A percentile compares a stretch with the other conserved stretches of the same genome.
Conservation (phyloP, 208 protist species). For the Perkinsela sp. region DNA sequence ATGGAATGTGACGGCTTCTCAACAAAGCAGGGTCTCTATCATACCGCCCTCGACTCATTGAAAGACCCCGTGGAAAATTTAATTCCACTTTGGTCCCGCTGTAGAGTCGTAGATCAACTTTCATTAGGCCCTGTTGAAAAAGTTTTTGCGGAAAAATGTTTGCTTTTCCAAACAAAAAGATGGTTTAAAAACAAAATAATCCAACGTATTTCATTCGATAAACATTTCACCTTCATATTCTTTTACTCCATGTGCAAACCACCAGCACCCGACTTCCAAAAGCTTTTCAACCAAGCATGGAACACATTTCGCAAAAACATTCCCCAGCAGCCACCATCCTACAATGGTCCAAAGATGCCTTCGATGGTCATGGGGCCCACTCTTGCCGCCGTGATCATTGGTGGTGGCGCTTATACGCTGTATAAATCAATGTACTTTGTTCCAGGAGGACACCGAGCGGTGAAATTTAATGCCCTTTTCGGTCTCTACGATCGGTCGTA, state of each 20-base stretch:
- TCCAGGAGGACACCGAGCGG: conserved; percentile 77
- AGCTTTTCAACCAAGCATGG: neutral
- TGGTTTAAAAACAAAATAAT: too few species aligned
- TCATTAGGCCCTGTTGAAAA: too few species aligned
- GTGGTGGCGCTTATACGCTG: conserved; percentile 12
- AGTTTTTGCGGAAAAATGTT: too few species aligned
- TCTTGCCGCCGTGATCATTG: neutral
- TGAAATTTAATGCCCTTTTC: conserved; percentile 84
- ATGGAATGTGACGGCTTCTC: too few species aligned
- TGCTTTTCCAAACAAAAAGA: too few species aligned
- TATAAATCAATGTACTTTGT: conserved; percentile 76
- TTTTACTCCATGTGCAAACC: neutral
- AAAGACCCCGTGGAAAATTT: too few species aligned
- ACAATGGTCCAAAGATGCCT: neutral
- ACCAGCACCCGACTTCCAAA: neutral
- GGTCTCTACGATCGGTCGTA: conserved; percentile 72
- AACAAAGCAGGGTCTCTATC: too few species aligned
- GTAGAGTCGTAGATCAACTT: too few species aligned
- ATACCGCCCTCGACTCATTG: too few species aligned
- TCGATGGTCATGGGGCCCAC: neutral
- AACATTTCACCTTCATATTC: too few species aligned
- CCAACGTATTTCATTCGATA: too few species aligned
- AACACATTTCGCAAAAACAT: neutral
- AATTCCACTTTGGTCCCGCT: too few species aligned
- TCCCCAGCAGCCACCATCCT: neutral